Evolutionary conservation across 345 rosid genomes (phyloP).

Genomic region (Heritiera littoralis): DNA sequence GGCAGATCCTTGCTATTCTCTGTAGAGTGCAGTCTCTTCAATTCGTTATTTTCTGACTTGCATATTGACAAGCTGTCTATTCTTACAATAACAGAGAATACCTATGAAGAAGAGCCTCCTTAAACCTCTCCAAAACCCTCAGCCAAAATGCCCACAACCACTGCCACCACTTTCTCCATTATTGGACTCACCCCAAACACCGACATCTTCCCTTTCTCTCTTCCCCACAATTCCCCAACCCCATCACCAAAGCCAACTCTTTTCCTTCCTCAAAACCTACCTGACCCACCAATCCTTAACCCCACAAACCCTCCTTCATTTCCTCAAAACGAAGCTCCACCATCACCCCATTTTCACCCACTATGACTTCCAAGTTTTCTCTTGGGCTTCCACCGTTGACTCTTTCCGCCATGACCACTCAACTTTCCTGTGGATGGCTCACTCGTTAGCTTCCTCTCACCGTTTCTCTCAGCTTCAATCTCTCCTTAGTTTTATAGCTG

Average conservation of each 20-base stretch:
- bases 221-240: constrained; percentile 42
- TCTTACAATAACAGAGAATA: constrained; percentile 17
- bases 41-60: not conserved
- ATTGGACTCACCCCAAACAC: constrained; percentile 44
- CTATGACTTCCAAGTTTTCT: constrained; percentile 74
- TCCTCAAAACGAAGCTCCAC: constrained; percentile 72
- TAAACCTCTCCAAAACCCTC: constrained; percentile 31
- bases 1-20: not conserved
- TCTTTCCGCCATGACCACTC: constrained; percentile 80
- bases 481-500: constrained; percentile 57
- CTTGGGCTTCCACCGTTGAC: constrained; percentile 74
- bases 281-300: constrained; percentile 52
- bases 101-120: constrained; percentile 47
- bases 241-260: constrained; percentile 42
- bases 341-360: constrained; percentile 74
- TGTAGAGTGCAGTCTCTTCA: not conserved
- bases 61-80: not conserved
- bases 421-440: constrained; percentile 76
- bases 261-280: constrained; percentile 57
- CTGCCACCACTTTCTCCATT: constrained; percentile 39
- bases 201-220: constrained; percentile 64
- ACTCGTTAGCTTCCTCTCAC: constrained; percentile 64
- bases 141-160: constrained; percentile 31
- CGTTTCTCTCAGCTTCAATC: constrained; percentile 53
- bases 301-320: constrained; percentile 54